Evolutionary conservation across 1,284 basidiomycete species (phyloP).

Genomic region (Pascua guehoae): DNA sequence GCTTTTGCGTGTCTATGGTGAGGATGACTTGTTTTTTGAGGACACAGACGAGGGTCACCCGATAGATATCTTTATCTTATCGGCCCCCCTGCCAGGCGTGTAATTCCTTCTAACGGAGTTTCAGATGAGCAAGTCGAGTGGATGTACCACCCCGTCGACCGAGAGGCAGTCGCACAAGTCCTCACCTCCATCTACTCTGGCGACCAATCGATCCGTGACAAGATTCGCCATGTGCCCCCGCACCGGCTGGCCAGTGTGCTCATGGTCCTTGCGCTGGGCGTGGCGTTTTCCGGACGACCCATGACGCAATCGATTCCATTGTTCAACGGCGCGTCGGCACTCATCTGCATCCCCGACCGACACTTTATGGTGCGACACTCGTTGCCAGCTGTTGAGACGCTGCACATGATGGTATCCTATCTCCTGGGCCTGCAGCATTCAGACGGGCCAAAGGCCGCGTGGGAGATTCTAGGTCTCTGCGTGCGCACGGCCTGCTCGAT

Average conservation of each 20-base stretch:
- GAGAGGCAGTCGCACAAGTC: constrained; percentile 4
- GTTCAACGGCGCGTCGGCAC: constrained; percentile 17
- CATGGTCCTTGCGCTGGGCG: constrained; percentile 15
- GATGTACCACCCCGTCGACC: constrained; percentile 25
- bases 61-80: no score
- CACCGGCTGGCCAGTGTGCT: constrained; percentile 18
- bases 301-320: constrained; percentile 10
- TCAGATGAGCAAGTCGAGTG: constrained; percentile 21
- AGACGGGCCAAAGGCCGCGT: constrained; percentile 17
- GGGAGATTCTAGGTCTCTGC: constrained; percentile 22
- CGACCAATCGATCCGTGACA: constrained; percentile 6
- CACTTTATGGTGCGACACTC: constrained; percentile 23
- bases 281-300: constrained; percentile 10
- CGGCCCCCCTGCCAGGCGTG: not conserved
- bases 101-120: no score
- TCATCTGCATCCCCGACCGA: constrained; percentile 17
- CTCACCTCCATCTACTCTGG: constrained; percentile 15
- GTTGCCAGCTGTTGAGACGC: constrained; percentile 18
- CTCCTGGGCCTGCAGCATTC: constrained; percentile 18
- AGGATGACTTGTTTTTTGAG: not conserved
- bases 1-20: constrained; percentile 14
- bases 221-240: constrained; percentile 19
- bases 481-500: constrained; percentile 16
- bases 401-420: constrained; percentile 26
- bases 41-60: not conserved